These are phyloP conservation scores for Kwoniella mangroviensis DNA, from an alignment of 768 basidiomycete species.

Conservation along the genomic window DNA sequence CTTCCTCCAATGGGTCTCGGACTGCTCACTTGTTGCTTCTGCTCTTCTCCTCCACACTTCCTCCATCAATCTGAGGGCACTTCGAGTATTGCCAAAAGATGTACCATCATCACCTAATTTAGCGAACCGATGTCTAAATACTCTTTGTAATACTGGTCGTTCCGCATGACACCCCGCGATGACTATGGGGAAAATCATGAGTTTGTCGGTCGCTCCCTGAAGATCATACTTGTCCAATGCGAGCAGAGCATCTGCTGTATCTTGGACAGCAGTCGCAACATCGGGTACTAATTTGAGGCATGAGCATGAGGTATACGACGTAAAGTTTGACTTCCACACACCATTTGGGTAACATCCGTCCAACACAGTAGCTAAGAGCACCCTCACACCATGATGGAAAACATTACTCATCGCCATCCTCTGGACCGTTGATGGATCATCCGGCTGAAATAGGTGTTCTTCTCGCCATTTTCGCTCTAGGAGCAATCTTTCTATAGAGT, in stretches of 20 bases:
- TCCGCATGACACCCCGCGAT: slow-evolving; percentile 31
- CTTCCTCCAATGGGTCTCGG: slow-evolving; percentile 1
- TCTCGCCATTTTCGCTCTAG: slow-evolving; percentile 22
- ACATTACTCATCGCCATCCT: slow-evolving; percentile 20
- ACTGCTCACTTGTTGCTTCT: slow-evolving; percentile 2
- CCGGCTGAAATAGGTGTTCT: slow-evolving; percentile 6
- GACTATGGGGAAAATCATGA: slow-evolving; percentile 26
- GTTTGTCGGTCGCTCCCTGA: slow-evolving; percentile 12
- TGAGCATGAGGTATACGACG: not conserved
- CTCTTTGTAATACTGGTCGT: not conserved
- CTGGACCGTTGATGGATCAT: not conserved
- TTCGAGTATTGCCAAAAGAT: slow-evolving; percentile 24
- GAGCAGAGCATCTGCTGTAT: slow-evolving; percentile 11
- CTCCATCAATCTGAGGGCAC: slow-evolving; percentile 28
- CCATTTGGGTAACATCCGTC: slow-evolving; percentile 26
- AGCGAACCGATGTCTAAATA: slow-evolving; percentile 17
- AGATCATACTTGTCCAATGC: slow-evolving; percentile 8
- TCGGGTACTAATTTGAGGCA: slow-evolving; percentile 18
- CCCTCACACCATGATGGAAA: slow-evolving; percentile 18
- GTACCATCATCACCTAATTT: slow-evolving; percentile 18
- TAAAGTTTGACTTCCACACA: slow-evolving; percentile 4
- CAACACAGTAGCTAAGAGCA: slow-evolving; percentile 22
- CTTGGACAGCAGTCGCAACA: slow-evolving; percentile 23
- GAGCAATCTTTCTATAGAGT: slow-evolving; percentile 19
- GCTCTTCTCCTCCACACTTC: slow-evolving; percentile 27